Percentiles rank a stretch among this genome's conserved stretches.
Evolutionary conservation across 2,329 filamentous ascomycete species (phyloP).

Genomic region (Alternaria incomplexa): DNA sequence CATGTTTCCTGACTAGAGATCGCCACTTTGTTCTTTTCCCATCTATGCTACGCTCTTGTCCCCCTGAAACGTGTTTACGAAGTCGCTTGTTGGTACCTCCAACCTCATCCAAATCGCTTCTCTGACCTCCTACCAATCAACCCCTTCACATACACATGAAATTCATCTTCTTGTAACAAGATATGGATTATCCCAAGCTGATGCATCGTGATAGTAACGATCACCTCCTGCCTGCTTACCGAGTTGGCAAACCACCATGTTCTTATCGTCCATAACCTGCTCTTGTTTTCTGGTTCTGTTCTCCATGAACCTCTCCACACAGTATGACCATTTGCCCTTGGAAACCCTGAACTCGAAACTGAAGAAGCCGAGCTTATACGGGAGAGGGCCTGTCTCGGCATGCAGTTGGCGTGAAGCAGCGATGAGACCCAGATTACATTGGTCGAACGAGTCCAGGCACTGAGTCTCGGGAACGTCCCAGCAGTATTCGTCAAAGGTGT

Average conservation of each 20-base stretch:
- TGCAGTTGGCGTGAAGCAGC: not conserved
- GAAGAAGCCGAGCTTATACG: not conserved
- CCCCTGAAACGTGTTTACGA: no score
- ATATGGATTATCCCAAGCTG: not conserved
- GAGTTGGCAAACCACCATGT: not conserved
- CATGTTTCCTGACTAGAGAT: no score
- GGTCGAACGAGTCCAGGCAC: no score
- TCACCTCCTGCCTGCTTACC: rapidly evolving
- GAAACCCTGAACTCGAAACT: not conserved
- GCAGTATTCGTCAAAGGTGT: no score
- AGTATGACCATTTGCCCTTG: not conserved
- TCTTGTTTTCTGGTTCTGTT: not conserved
- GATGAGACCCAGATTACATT: not conserved
- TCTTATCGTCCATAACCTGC: not conserved
- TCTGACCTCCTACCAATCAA: no score
- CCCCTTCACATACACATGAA: no score
- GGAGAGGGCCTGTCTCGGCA: not conserved
- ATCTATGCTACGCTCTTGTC: no score
- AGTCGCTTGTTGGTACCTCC: no score
- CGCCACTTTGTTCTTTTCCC: no score
- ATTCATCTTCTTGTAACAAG: no score
- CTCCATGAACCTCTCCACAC: not conserved
- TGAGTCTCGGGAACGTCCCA: no score
- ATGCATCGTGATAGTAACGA: not conserved
- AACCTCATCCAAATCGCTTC: no score